phyloP scores from a whole-genome alignment of 495 filamentous ascomycete species.

The Aspergillus egyptiacus region DNA sequence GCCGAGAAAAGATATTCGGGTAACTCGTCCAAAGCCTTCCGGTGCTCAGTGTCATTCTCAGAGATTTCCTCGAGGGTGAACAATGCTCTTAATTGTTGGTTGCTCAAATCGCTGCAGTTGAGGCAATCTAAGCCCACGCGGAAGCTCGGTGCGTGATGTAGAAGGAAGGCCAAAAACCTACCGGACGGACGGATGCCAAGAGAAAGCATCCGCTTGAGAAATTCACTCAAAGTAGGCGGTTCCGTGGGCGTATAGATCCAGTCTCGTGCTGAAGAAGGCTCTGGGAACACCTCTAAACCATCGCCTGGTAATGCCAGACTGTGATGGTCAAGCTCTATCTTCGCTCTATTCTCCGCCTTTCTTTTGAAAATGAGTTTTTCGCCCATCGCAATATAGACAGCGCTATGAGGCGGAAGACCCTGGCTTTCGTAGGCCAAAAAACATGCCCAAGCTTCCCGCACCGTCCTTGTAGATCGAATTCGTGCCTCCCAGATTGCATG shows the following conservation, averaged over 20 bases:
- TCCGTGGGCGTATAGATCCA: conserved; percentile 51
- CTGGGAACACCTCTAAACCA: conserved; percentile 49
- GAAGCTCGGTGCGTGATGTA: conserved; percentile 39
- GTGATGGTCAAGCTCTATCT: conserved; percentile 18
- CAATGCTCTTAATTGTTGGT: conserved; percentile 29
- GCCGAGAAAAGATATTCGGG: conserved; percentile 41
- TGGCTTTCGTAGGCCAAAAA: conserved; percentile 52
- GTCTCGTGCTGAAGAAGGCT: conserved; percentile 52
- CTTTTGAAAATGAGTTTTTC: conserved; percentile 49
- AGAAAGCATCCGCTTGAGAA: conserved; percentile 49
- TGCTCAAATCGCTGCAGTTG: conserved; percentile 27
- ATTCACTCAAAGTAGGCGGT: conserved; percentile 48
- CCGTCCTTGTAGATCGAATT: conserved; percentile 59
- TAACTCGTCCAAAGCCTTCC: conserved; percentile 25
- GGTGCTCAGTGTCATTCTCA: conserved; percentile 14
- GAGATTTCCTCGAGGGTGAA: conserved; percentile 23
- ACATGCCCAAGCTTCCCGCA: conserved; percentile 66
- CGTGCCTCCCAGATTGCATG: conserved; percentile 52
- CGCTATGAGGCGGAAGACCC: conserved; percentile 23
- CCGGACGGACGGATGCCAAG: conserved; percentile 40
- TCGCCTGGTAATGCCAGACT: conserved; percentile 52
- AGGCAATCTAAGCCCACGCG: conserved; percentile 39
- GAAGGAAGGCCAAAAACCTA: conserved; percentile 42
- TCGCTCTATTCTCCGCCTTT: conserved; percentile 21
- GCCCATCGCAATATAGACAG: conserved; percentile 55